Evolutionary conservation across 2,329 filamentous ascomycete genomes (phyloP).

Genomic region (Lecanicillium sp.): DNA sequence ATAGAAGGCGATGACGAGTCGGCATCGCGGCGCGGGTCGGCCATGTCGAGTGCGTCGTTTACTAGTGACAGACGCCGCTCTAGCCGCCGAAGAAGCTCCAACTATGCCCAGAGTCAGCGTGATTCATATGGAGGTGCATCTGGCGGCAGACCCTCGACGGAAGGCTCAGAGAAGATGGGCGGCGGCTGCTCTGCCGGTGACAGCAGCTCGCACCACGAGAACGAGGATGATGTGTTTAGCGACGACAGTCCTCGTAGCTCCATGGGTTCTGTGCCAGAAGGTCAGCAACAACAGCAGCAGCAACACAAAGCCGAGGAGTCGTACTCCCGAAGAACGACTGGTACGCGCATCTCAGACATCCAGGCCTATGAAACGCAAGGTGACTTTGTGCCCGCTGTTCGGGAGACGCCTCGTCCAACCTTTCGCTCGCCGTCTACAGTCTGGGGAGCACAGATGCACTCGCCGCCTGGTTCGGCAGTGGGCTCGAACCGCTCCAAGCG

Average conservation of each 20-base stretch:
- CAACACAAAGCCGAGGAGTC: no score
- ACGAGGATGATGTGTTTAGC: slow-evolving; percentile 51
- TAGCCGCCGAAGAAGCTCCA: background rate
- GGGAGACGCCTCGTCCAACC: slow-evolving; percentile 51
- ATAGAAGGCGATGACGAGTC: no score
- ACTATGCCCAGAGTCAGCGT: background rate
- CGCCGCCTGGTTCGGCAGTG: slow-evolving; percentile 49
- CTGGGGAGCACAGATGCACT: slow-evolving; percentile 64
- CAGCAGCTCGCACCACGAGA: slow-evolving; percentile 42
- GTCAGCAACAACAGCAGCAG: slow-evolving; percentile 9
- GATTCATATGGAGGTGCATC: slow-evolving; percentile 4
- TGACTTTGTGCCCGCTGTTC: slow-evolving; percentile 44
- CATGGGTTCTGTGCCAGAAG: slow-evolving; percentile 38
- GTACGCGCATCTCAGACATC: slow-evolving; percentile 38
- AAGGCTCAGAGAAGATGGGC: background rate
- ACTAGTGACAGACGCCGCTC: slow-evolving; percentile 4
- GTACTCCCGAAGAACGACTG: slow-evolving; percentile 20
- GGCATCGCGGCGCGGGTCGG: background rate
- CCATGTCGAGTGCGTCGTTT: slow-evolving; percentile 2
- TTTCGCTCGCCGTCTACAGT: slow-evolving; percentile 65
- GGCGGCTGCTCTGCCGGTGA: slow-evolving; percentile 1
- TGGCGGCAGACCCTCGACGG: slow-evolving; percentile 1
- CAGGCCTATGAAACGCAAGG: slow-evolving; percentile 38
- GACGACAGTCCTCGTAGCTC: slow-evolving; percentile 50
- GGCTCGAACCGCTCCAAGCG: slow-evolving; percentile 51